These are phyloP conservation scores for Candida cerambycidarum DNA, from an alignment of 805 yeast genomes.

Conservation along the genomic window DNA sequence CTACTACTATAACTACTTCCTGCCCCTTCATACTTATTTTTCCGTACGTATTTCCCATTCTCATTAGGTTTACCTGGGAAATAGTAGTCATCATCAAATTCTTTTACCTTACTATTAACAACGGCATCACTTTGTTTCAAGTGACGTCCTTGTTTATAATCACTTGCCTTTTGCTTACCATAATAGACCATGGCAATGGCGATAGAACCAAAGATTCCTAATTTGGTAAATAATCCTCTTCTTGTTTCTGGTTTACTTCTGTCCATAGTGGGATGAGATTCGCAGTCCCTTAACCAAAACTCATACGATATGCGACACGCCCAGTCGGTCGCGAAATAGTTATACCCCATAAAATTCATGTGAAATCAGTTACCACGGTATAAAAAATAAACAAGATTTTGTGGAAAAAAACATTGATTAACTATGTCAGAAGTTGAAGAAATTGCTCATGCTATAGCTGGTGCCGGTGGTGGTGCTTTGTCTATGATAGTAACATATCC, in stretches of 20 bases:
- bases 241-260: constrained; percentile 31
- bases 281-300: background rate
- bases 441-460: constrained; percentile 88
- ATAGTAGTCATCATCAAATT: constrained; percentile 30
- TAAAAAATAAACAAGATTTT: constrained; percentile 1
- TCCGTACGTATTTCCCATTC: constrained; percentile 40
- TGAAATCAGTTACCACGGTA: constrained; percentile 5
- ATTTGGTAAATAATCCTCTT: constrained; percentile 33
- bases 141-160: constrained; percentile 35
- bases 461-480: constrained; percentile 90
- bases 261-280: constrained; percentile 1
- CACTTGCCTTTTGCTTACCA: constrained; percentile 38
- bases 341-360: constrained; percentile 9
- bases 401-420: background rate
- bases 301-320: constrained; percentile 2
- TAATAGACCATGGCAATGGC: constrained; percentile 32
- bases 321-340: background rate
- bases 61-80: constrained; percentile 50
- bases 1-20: constrained; percentile 61
- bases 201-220: constrained; percentile 29
- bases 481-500: constrained; percentile 90
- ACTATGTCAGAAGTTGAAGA: constrained; percentile 42
- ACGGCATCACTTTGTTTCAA: constrained; percentile 35
- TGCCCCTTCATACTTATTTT: constrained; percentile 67
- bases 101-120: constrained; percentile 28